phyloP scores from a whole-genome alignment of 2,329 filamentous ascomycete species.

The Colletotrichum orbiculare region DNA sequence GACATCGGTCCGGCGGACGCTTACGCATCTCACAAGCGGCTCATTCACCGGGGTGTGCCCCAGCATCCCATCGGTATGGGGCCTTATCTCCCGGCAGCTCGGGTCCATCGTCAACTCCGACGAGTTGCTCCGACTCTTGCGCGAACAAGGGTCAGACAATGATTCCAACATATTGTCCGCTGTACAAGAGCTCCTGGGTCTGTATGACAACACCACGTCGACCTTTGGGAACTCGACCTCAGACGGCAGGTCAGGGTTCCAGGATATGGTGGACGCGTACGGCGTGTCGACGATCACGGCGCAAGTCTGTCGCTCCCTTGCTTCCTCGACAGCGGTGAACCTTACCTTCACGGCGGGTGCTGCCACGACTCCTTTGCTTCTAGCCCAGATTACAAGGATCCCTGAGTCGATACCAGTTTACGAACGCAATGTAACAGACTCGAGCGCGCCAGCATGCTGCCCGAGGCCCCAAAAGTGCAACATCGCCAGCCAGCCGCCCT shows the following conservation, averaged over 20 bases:
- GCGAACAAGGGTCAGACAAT: constrained; percentile 15
- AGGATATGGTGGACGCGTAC: constrained; percentile 48
- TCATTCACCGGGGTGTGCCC: constrained; percentile 50
- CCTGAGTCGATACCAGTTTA: constrained; percentile 15
- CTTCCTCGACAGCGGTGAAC: constrained; percentile 45
- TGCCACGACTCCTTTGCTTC: constrained; percentile 40
- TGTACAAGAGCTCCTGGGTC: constrained; percentile 18
- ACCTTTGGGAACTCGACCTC: constrained; percentile 41
- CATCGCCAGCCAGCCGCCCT: constrained; percentile 38
- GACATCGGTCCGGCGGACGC: constrained; percentile 45
- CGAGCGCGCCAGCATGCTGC: constrained; percentile 48
- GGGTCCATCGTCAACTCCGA: constrained; percentile 39
- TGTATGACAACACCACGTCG: constrained; percentile 40
- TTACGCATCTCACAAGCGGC: constrained; percentile 48
- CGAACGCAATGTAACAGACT: constrained; percentile 46
- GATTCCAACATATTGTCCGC: constrained; percentile 1
- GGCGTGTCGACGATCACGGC: constrained; percentile 44
- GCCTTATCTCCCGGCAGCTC: constrained; percentile 43
- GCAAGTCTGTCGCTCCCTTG: constrained; percentile 49
- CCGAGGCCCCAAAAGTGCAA: constrained; percentile 38
- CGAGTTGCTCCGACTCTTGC: constrained; percentile 24
- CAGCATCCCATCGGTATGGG: constrained; percentile 46
- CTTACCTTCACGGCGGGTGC: constrained; percentile 48
- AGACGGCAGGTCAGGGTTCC: constrained; percentile 40
- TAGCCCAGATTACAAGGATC: constrained; percentile 21